Conservation (phyloP, 2,329 filamentous ascomycete genomes). For the Xylaria sp. region DNA sequence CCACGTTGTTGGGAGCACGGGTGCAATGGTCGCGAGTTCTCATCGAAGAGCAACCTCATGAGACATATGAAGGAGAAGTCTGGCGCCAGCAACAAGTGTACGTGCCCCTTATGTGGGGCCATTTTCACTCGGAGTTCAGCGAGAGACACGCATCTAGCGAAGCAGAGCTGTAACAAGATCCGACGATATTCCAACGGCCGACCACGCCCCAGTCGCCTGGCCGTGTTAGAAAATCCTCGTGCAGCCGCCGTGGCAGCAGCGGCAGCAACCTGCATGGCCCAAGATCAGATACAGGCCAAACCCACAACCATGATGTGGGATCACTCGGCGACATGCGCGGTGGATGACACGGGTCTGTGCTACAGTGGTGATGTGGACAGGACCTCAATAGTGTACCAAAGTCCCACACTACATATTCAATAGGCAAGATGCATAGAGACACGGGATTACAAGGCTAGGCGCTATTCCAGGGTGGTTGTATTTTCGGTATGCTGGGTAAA, state of each 20-base stretch:
- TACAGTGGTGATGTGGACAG: not conserved
- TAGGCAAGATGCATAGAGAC: slow-evolving; percentile 5
- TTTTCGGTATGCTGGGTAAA: slow-evolving; percentile 6
- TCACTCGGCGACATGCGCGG: slow-evolving; percentile 25
- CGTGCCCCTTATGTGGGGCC: slow-evolving; percentile 38
- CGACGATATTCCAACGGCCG: slow-evolving; percentile 39
- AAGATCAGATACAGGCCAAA: slow-evolving; percentile 34
- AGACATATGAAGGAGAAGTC: slow-evolving; percentile 38
- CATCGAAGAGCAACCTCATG: slow-evolving; percentile 39
- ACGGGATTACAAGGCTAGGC: slow-evolving; percentile 1
- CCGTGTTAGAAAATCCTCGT: slow-evolving; percentile 36
- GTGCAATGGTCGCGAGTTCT: slow-evolving; percentile 39
- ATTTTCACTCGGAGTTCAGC: slow-evolving; percentile 39
- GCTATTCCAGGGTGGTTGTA: not conserved
- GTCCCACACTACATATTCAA: not conserved
- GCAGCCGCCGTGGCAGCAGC: slow-evolving; percentile 29
- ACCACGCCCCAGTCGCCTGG: slow-evolving; percentile 37
- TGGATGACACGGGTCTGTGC: slow-evolving; percentile 3
- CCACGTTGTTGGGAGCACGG: slow-evolving; percentile 39
- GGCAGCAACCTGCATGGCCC: slow-evolving; percentile 23
- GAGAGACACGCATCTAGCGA: slow-evolving; percentile 38
- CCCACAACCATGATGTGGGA: slow-evolving; percentile 31
- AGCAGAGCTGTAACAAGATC: slow-evolving; percentile 40
- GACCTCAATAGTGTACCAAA: not conserved
- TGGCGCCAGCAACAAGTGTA: slow-evolving; percentile 35